Percentiles rank a stretch among this genome's conserved stretches.
phyloP scores from a whole-genome alignment of 371 early-diverging fungal genomes.

The Blakeslea trispora region DNA sequence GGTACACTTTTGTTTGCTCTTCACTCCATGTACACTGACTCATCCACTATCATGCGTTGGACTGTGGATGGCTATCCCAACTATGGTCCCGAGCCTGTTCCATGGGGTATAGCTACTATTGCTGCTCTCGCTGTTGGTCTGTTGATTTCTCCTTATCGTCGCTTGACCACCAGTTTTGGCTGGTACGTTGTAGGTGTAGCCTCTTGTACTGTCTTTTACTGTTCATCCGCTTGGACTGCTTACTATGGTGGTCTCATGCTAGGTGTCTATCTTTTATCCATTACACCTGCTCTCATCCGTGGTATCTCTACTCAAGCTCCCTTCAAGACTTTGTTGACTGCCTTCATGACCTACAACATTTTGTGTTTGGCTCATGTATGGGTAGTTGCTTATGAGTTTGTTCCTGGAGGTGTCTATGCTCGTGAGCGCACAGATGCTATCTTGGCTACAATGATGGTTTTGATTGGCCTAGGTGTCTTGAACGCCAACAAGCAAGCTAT shows the following conservation, averaged over 20 bases:
- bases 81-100: conserved; percentile 75
- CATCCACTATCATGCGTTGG: conserved; percentile 76
- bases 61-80: conserved; percentile 75
- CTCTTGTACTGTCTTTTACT: conserved; percentile 59
- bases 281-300: conserved; percentile 62
- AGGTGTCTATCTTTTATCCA: conserved; percentile 62
- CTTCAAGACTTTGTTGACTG: conserved; percentile 65
- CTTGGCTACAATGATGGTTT: conserved; percentile 52
- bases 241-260: conserved; percentile 68
- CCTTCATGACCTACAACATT: conserved; percentile 67
- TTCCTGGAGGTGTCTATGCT: conserved; percentile 74
- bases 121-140: conserved; percentile 60
- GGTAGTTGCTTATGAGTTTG: conserved; percentile 85
- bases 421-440: conserved; percentile 78
- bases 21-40: conserved; percentile 77
- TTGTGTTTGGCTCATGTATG: conserved; percentile 76
- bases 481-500: conserved; percentile 42
- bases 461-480: conserved; percentile 52
- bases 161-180: conserved; percentile 53
- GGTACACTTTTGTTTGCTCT: conserved; percentile 70
- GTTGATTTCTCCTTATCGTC: conserved; percentile 58
- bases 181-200: conserved; percentile 64
- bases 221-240: conserved; percentile 62
- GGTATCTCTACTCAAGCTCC: conserved; percentile 62
- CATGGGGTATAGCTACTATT: conserved; percentile 73